Percentiles rank a stretch among this genome's conserved stretches.
Conservation (phyloP, 2,329 filamentous ascomycete species). For the Xylaria sp. region DNA sequence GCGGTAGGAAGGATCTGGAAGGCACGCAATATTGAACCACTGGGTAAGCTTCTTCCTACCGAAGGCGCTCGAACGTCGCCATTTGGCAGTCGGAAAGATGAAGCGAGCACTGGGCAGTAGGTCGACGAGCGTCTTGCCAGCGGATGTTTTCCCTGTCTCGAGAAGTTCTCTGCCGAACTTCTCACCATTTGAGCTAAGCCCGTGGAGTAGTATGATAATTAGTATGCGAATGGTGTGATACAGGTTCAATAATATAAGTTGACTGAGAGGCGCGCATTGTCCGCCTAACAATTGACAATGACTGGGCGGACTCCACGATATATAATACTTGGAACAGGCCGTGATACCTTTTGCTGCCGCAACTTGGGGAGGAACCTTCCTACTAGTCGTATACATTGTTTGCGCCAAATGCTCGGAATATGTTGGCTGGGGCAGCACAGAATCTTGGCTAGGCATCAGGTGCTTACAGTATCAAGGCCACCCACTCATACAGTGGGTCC, state of each 20-base stretch:
- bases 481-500: too few species aligned
- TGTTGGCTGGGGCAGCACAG: too few species aligned
- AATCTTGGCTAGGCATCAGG: too few species aligned
- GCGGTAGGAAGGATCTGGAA: slow-evolving; percentile 48
- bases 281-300: too few species aligned
- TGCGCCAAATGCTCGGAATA: too few species aligned
- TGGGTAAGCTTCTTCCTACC: slow-evolving; percentile 52
- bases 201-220: slow-evolving; percentile 33
- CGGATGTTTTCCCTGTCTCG: slow-evolving; percentile 36
- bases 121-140: slow-evolving; percentile 41
- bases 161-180: slow-evolving; percentile 44
- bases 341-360: too few species aligned
- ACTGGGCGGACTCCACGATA: too few species aligned
- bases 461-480: too few species aligned
- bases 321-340: too few species aligned
- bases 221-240: slow-evolving; percentile 25
- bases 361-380: too few species aligned
- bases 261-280: too few species aligned
- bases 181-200: slow-evolving; percentile 30
- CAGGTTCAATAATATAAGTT: slow-evolving; percentile 33
- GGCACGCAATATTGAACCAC: slow-evolving; percentile 57
- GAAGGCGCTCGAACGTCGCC: slow-evolving; percentile 50
- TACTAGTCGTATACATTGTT: too few species aligned
- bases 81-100: slow-evolving; percentile 56
- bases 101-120: slow-evolving; percentile 50